Percentiles rank a stretch among this genome's conserved stretches.
These are phyloP conservation scores for Daldinia grandis DNA, from an alignment of 495 filamentous ascomycete genomes.

Conservation along the genomic window DNA sequence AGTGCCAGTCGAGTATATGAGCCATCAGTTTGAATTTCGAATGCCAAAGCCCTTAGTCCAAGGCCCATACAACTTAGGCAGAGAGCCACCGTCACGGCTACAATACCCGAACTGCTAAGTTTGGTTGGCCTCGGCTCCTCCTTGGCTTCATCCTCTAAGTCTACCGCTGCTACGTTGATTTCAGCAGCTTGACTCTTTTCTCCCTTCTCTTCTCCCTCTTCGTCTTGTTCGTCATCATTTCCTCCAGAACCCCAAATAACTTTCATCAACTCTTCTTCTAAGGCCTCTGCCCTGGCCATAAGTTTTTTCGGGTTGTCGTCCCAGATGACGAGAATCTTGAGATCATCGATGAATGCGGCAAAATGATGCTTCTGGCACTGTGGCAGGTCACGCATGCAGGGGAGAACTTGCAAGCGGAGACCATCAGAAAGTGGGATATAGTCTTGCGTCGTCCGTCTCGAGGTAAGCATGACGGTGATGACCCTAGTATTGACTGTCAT, in stretches of 20 bases:
- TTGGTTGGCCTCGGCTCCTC: slow-evolving; percentile 54
- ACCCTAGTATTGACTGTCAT: slow-evolving; percentile 68
- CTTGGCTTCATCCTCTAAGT: slow-evolving; percentile 50
- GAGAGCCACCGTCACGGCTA: slow-evolving; percentile 59
- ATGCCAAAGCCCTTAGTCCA: slow-evolving; percentile 63
- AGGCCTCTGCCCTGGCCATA: slow-evolving; percentile 55
- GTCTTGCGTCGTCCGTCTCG: slow-evolving; percentile 49
- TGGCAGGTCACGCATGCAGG: slow-evolving; percentile 61
- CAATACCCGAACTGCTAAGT: slow-evolving; percentile 62
- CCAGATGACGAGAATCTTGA: slow-evolving; percentile 69
- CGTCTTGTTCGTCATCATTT: slow-evolving; percentile 52
- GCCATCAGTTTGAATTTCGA: slow-evolving; percentile 61
- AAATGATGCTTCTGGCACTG: slow-evolving; percentile 70
- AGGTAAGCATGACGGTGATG: slow-evolving; percentile 62
- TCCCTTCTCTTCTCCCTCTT: slow-evolving; percentile 53
- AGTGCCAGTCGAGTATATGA: slow-evolving; percentile 60
- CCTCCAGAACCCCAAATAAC: slow-evolving; percentile 62
- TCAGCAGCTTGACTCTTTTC: slow-evolving; percentile 45
- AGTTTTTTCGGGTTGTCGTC: slow-evolving; percentile 68
- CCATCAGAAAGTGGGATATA: slow-evolving; percentile 65
- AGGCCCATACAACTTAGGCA: slow-evolving; percentile 62
- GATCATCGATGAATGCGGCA: slow-evolving; percentile 70
- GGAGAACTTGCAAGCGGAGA: slow-evolving; percentile 68
- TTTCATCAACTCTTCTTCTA: slow-evolving; percentile 63
- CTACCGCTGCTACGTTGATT: slow-evolving; percentile 45